These are phyloP conservation scores for Globisporangium mamillatum DNA, from an alignment of 352 stramenopile genomes.

Conservation along the genomic window DNA sequence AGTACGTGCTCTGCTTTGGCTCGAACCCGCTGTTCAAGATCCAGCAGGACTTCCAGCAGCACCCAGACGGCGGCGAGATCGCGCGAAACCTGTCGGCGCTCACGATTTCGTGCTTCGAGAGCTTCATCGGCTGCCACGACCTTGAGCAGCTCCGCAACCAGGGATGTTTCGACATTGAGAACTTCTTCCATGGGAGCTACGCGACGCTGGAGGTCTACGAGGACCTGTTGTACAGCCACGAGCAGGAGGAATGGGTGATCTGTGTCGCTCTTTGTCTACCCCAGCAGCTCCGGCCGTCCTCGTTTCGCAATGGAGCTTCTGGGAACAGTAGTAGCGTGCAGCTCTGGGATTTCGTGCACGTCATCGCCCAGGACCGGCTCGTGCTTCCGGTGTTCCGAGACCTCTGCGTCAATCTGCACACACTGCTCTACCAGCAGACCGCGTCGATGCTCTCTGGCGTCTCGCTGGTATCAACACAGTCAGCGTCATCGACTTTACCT, in stretches of 20 bases:
- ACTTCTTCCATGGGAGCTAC: constrained; percentile 24
- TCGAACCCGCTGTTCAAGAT: constrained; percentile 54
- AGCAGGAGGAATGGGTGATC: constrained; percentile 50
- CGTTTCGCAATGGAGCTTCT: background rate
- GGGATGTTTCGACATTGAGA: constrained; percentile 49
- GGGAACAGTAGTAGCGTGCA: constrained; percentile 15
- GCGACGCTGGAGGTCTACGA: constrained; percentile 18
- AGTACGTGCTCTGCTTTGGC: constrained; percentile 62
- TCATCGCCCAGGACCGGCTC: constrained; percentile 46
- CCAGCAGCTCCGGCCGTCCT: constrained; percentile 27
- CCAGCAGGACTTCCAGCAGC: constrained; percentile 52
- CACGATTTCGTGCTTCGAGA: constrained; percentile 53
- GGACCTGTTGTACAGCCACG: constrained; percentile 23
- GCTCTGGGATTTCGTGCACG: constrained; percentile 59
- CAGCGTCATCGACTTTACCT: constrained; percentile 1
- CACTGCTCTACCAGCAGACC: constrained; percentile 58
- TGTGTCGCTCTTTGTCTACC: constrained; percentile 53
- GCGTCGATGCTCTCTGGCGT: constrained; percentile 24
- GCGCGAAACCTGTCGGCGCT: constrained; percentile 31
- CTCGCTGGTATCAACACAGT: too few species aligned
- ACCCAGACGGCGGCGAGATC: constrained; percentile 32
- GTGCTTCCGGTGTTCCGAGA: constrained; percentile 43
- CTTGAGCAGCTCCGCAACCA: constrained; percentile 48
- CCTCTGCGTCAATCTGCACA: constrained; percentile 49
- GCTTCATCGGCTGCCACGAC: constrained; percentile 43